Evolutionary conservation across 306 rosid species (phyloP), one percentile per base, ranked within the genome.

Genomic region (Ceratonia siliqua): DNA sequence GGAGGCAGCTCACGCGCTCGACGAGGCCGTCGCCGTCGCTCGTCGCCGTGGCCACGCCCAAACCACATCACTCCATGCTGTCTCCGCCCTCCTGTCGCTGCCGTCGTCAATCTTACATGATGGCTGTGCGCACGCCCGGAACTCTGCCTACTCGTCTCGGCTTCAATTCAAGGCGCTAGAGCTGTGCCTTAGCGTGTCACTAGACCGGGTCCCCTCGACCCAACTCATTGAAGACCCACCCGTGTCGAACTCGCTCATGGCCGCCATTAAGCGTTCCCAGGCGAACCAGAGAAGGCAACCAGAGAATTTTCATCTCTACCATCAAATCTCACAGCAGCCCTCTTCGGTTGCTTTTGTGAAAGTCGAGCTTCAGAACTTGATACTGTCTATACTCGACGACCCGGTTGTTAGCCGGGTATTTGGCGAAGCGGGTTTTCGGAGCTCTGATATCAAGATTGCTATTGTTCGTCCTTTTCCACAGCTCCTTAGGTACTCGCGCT

Each of bases 371-470:
- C 99, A 87, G 84, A 96, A 92, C 70, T 85, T 95, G 46, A 76
- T 91, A 12, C 24, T 90, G 2, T 90, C 99, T 8, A 92, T 95
- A 15, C 93, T 95, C 14, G 99, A 95, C 54, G 99, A 95, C 79
- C 99, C 99, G 21, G 96, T 95, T 1, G 98, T 95, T 5, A 95
- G 98, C 54, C 89, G 97, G 79, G 96, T 95, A 4, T 95, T 95
- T 56, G 91, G 86, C 0, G 99, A 95, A 73, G 97, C 98, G 8
- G 99, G 99, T 36, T 95, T 92, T n/a, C 91, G 99, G 61, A 95
- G 98, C 93, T 81, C 99, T 57, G 99, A 95, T 43, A 89, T 92
- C 41, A 95, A 90, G 75, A 81, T 95, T 27, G 95, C 99, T 0
- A 82, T 95, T 4, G 69, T 92, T 2, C 91, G 99, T 0, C 97